These are phyloP conservation scores for Porpolomopsis calyptriformis DNA, from an alignment of 768 basidiomycete species.

Conservation along the genomic window DNA sequence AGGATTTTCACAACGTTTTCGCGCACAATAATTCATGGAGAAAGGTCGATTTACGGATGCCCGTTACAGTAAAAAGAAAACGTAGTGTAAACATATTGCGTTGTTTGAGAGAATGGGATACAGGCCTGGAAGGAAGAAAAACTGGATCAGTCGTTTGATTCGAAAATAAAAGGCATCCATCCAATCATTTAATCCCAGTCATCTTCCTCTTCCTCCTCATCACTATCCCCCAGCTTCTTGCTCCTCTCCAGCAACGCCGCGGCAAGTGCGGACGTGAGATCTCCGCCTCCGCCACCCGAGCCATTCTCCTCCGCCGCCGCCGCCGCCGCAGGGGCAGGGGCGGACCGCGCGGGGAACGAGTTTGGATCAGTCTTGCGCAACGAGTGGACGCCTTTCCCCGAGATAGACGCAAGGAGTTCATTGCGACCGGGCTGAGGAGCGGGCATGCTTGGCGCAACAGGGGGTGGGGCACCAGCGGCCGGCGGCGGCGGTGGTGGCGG, in stretches of 20 bases:
- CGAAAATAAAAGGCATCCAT: too few relatives aligned
- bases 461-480: slow-evolving; percentile 14
- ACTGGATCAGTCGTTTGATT: too few relatives aligned
- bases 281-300: slow-evolving; percentile 47
- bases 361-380: slow-evolving; percentile 50
- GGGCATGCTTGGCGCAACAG: slow-evolving; percentile 28
- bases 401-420: slow-evolving; percentile 70
- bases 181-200: slow-evolving; percentile 40
- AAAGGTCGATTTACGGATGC: too few relatives aligned
- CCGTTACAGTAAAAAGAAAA: too few relatives aligned
- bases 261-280: slow-evolving; percentile 76
- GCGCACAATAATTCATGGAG: too few relatives aligned
- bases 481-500: slow-evolving; percentile 27
- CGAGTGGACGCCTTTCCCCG: slow-evolving; percentile 64
- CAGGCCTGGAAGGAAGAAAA: too few relatives aligned
- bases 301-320: slow-evolving; percentile 24
- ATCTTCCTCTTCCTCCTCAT: slow-evolving; percentile 68
- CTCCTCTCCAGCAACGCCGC: slow-evolving; percentile 75
- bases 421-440: slow-evolving; percentile 49
- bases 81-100: too few relatives aligned
- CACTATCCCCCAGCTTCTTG: slow-evolving; percentile 80
- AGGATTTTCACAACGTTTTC: too few relatives aligned
- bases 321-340: slow-evolving; percentile 24
- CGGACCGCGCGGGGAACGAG: slow-evolving; percentile 25
- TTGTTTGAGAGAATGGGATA: too few relatives aligned